Percentiles rank a stretch among this genome's conserved stretches.
Conservation (phyloP, 805 yeast species). For the Yarrowia yakushimensis region DNA sequence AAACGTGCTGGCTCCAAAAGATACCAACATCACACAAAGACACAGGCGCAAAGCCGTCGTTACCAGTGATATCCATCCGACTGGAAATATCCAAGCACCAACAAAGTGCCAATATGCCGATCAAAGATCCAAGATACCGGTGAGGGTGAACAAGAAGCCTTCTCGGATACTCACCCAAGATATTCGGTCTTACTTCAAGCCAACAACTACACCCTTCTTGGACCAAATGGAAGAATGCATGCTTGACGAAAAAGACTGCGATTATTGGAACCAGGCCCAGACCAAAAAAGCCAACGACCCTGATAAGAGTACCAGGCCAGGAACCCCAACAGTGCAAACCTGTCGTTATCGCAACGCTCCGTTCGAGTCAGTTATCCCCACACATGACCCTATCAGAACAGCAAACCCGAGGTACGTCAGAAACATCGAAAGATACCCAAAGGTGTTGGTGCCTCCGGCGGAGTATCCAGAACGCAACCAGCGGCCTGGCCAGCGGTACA, state of each 20-base stretch:
- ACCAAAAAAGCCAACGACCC: background rate
- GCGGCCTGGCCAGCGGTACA: background rate
- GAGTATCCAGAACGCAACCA: too few species aligned
- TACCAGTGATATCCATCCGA: too few species aligned
- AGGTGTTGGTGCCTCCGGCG: background rate
- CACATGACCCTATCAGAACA: background rate
- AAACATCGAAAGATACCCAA: background rate
- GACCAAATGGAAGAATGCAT: background rate
- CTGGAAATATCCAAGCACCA: background rate
- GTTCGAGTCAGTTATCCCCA: background rate
- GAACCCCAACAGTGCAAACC: background rate
- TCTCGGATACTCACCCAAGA: background rate
- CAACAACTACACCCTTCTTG: background rate
- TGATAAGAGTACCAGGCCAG: background rate
- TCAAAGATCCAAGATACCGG: background rate
- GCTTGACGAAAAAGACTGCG: background rate
- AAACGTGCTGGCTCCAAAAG: background rate
- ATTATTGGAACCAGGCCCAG: background rate
- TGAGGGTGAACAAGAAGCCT: background rate
- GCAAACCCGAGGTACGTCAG: background rate
- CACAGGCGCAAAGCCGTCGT: background rate
- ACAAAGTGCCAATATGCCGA: background rate
- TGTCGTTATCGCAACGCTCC: background rate
- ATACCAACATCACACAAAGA: background rate
- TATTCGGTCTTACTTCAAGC: background rate